Evolutionary conservation across 768 basidiomycete species (phyloP).

Genomic region (Russula emetica): DNA sequence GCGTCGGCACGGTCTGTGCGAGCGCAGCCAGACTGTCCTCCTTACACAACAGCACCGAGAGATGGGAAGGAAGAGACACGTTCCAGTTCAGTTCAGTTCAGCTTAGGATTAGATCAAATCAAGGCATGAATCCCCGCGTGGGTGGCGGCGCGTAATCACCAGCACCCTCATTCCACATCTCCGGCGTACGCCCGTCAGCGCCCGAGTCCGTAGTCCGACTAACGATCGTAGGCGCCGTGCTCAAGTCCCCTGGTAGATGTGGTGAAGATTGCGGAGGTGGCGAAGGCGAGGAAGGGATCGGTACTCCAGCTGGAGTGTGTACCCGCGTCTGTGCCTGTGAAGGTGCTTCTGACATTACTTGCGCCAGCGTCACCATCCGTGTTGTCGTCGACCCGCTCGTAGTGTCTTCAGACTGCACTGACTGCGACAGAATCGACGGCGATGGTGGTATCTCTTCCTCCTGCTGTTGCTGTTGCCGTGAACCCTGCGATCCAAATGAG

Average conservation of each 20-base stretch:
- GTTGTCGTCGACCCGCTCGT: conserved; percentile 18
- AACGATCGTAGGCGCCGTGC: neutral
- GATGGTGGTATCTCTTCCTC: neutral
- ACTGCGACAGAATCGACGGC: conserved; percentile 29
- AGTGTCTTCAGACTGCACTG: conserved; percentile 24
- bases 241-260: neutral
- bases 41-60: no score
- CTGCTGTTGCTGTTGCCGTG: neutral
- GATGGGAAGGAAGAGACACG: no score
- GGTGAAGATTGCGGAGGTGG: neutral
- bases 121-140: neutral
- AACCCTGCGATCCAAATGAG: conserved; percentile 10
- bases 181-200: neutral
- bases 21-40: no score
- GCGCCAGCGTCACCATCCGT: neutral
- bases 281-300: neutral
- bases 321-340: conserved; percentile 27
- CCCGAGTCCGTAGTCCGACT: neutral
- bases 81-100: no score
- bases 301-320: neutral
- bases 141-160: neutral
- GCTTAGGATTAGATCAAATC: no score
- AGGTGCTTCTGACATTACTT: neutral
- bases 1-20: no score
- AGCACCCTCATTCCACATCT: neutral